Conservation (phyloP, 257 asterid species). For the Coffea eugenioides region DNA sequence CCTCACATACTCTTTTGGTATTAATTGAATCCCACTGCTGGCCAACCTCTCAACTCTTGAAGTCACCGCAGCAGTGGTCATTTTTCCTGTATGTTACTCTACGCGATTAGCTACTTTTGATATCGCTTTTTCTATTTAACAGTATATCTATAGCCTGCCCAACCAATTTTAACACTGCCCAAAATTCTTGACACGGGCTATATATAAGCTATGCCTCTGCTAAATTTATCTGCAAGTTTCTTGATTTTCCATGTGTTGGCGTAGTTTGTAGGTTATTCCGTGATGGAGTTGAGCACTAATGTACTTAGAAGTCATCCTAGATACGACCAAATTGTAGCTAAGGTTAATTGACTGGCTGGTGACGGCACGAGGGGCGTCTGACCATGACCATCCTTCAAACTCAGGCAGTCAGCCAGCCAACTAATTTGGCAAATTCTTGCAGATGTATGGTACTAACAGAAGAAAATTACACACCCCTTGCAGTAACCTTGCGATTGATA, state of each 20-base stretch:
- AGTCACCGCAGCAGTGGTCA: conserved; percentile 16
- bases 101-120: background rate
- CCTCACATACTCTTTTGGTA: conserved; percentile 80
- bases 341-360: conserved; percentile 5
- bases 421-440: background rate
- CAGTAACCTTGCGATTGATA: background rate
- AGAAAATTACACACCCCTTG: too few relatives aligned
- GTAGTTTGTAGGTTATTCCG: background rate
- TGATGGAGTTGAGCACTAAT: background rate
- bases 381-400: background rate
- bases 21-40: conserved; percentile 47
- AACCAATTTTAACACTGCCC: background rate
- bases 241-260: too few relatives aligned
- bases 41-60: conserved; percentile 66
- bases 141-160: background rate
- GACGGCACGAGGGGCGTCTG: conserved; percentile 8
- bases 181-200: background rate
- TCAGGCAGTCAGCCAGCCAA: background rate
- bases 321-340: background rate
- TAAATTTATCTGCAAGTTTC: background rate
- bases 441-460: background rate
- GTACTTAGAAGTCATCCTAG: background rate
- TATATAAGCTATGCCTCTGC: background rate
- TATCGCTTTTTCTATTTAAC: background rate
- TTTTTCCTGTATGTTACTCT: background rate